phyloP scores from a whole-genome alignment of 2,329 filamentous ascomycete species.

The Alternaria solani region DNA sequence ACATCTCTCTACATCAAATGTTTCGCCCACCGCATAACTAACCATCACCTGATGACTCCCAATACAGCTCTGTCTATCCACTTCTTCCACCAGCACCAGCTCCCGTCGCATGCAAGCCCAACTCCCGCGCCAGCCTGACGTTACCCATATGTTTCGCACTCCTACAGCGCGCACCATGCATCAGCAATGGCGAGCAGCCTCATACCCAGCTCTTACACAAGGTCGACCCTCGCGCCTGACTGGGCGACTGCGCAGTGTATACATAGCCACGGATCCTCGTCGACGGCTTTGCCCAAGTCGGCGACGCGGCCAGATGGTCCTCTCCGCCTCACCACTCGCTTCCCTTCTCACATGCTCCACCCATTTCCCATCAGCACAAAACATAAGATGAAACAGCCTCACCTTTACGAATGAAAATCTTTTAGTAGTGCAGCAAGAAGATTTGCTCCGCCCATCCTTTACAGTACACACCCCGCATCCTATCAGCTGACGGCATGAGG shows the following conservation, averaged over 20 bases:
- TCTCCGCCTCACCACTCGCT: constrained; percentile 9
- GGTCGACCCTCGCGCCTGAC: constrained; percentile 7
- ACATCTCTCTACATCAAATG: background rate
- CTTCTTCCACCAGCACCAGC: background rate
- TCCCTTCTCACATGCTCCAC: background rate
- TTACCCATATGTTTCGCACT: constrained; percentile 3
- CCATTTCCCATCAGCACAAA: constrained; percentile 15
- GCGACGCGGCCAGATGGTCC: background rate
- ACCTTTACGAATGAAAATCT: background rate
- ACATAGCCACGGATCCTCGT: constrained; percentile 28
- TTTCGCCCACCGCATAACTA: background rate
- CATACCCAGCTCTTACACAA: background rate
- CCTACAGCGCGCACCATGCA: background rate
- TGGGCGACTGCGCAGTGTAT: constrained; percentile 13
- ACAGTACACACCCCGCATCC: constrained; percentile 2
- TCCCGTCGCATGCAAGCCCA: constrained; percentile 1
- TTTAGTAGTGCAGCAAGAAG: constrained; percentile 5
- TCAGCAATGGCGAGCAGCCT: background rate
- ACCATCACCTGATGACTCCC: background rate
- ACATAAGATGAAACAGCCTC: constrained; percentile 24
- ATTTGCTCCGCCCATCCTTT: background rate
- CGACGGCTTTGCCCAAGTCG: constrained; percentile 17
- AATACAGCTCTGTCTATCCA: background rate
- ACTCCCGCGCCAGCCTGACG: background rate
- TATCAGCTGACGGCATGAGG: constrained; percentile 16